Evolutionary conservation across 2,329 filamentous ascomycete species (phyloP), one percentile per base, ranked within the genome.

Genomic region (Chaetothyriales sp.): DNA sequence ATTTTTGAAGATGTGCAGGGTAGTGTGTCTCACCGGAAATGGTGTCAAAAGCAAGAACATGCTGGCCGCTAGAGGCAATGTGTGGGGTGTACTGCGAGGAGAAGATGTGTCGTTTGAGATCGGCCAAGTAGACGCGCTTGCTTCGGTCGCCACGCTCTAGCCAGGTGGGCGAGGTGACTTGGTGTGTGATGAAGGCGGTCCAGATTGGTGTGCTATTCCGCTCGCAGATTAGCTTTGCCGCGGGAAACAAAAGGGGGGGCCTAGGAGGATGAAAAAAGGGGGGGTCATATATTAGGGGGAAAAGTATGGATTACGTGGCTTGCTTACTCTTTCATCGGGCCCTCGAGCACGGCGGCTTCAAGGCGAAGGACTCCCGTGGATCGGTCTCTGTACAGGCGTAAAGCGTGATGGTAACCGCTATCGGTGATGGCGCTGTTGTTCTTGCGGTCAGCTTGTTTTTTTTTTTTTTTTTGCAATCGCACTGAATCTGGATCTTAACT

Each of bases 381-480:
- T 15, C 59, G 64, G 53, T 82, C 78, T 44, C 67, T 65, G 59
- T 73, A 78, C 13, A 82, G 65, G 10, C 77, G 74, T 50, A 82
- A 66, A 1, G 72, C 74, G 56, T 81, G 77, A 1, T 70, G 66
- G 56, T 72, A 77, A 13, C 66, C 63, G 43, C 72, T 71, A 48
- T 81, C 76, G 25, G 69, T 61, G 33, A 80, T 78, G 54, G 72
- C 66, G 4, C 77, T 77, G 50, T n/a, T 61, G 8, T 33, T 10
- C 19, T 4, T 20, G 18, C 18, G 4, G 44, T 46, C 18, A 46
- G 19, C 19, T 82, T 95, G 70, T 9, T 98, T 97, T 70, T 97
- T 97, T 71, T 73, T 97, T 18, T 97, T 97, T 66, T 90, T 90
- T 3, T 97, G 90, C 22, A 25, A 25, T 25, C 22, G 6, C 3